A percentile compares a stretch with the other conserved stretches of the same genome.
phyloP scores from a whole-genome alignment of 306 rosid genomes.

The Citrullus colocynthis region DNA sequence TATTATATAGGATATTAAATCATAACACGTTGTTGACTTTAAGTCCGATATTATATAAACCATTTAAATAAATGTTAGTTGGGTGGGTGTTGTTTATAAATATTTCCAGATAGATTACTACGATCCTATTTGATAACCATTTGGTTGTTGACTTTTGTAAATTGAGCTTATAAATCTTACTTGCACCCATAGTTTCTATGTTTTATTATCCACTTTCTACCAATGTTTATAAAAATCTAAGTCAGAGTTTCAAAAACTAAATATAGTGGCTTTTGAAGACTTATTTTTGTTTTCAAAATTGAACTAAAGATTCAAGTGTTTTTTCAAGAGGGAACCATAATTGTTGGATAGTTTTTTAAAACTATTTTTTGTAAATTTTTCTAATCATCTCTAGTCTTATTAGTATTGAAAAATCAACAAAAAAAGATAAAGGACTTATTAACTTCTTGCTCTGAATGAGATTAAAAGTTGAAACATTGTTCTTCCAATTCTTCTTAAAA shows the following conservation, averaged over 20 bases:
- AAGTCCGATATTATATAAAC: background rate
- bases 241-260: too few species aligned
- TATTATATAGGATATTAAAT: background rate
- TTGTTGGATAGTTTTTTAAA: background rate
- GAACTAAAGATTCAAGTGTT: too few species aligned
- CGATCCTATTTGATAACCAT: too few species aligned
- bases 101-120: background rate
- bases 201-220: too few species aligned
- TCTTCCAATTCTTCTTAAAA: too few species aligned
- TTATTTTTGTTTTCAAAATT: too few species aligned
- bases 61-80: background rate
- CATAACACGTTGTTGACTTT: background rate
- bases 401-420: background rate
- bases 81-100: background rate
- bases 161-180: too few species aligned
- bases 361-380: background rate
- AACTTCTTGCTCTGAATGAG: background rate
- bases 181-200: too few species aligned
- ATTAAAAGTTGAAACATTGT: background rate
- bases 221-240: too few species aligned
- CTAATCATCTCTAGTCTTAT: background rate
- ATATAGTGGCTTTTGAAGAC: too few species aligned
- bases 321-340: too few species aligned
- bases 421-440: background rate
- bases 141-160: too few species aligned